Base-by-base conservation (phyloP, 139 green algal species). In the Picochlorum costavermella region DNA sequence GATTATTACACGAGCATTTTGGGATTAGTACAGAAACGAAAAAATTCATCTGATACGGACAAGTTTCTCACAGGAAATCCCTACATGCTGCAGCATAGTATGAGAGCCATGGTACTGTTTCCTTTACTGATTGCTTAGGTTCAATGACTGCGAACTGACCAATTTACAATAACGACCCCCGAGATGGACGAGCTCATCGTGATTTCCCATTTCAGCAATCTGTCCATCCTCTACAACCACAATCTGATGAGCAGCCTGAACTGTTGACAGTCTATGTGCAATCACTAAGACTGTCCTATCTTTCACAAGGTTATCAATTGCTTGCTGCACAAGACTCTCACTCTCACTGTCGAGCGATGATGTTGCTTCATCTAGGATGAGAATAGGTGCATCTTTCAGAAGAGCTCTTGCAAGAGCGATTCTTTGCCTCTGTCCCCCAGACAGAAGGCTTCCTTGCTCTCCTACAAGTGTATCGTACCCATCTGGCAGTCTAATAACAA, bases 361-460 rank as follows among this genome's bases (percentile, higher is more conserved):
- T 13, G 81, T 88, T 43, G 81, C 81, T 63, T 88, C 81, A 55
- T 88, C 81, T 60, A 88, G 71, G 8, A 88, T 77, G n/a, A 88
- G 55, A 36, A 88, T 79, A 23, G 79, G 79, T 14, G 79, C 69
- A 61, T 83, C 74, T 63, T 83, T 83, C 16, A 84, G 36, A 26
- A 94, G 50, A 1, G 88, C 88, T 4, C 88, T 71, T 0, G 88
- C 87, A 12, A 95, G 75, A 0, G 86, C 83, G 5, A 95, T 77
- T 44, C 88, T 81, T 67, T 95, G 88, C 40, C 88, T 83, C 75
- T 95, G 84, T 29, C 87, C 87, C 8, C 83, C 83, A 16, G 75
- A 81, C 13, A 88, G 76, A 67, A 84, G 60, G 23, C 83, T 74
- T 28, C 80, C 72, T 0, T 61, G 25, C 60, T 67, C 30, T 31